A percentile compares a stretch with the other conserved stretches of the same genome.
Evolutionary conservation across 176 grass and related monocot species (phyloP).

Genomic region (Guadua angustifolia): DNA sequence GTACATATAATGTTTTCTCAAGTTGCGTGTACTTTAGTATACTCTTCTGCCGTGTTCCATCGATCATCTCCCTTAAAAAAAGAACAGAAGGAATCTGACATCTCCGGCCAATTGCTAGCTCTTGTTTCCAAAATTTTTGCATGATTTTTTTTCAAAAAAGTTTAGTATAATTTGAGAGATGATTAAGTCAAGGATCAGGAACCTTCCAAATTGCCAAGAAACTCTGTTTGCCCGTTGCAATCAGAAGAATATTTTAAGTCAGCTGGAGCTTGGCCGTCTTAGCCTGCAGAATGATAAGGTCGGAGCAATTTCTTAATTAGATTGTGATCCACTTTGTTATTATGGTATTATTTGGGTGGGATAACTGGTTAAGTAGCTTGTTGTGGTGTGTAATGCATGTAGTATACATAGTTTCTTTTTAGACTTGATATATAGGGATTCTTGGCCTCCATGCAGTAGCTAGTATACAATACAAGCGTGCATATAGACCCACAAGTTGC

Average conservation of each 20-base stretch:
- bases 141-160: background rate
- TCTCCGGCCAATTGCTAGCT: background rate
- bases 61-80: background rate
- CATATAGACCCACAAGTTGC: background rate
- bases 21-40: background rate
- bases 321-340: conserved; percentile 7
- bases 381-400: background rate
- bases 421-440: background rate
- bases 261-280: conserved; percentile 14
- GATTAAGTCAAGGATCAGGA: conserved; percentile 14
- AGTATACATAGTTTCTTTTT: background rate
- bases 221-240: conserved; percentile 22
- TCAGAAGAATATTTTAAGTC: conserved; percentile 9
- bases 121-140: background rate
- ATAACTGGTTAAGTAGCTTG: conserved; percentile 4
- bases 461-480: background rate
- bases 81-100: background rate
- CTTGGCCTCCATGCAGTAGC: conserved; percentile 19
- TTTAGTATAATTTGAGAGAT: background rate
- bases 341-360: background rate
- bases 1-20: background rate
- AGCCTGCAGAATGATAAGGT: conserved; percentile 27
- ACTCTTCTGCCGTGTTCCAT: background rate
- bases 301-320: conserved; percentile 10
- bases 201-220: background rate